Base-by-base conservation (phyloP, 1,284 basidiomycete genomes). In the Rhodotorula sp. region DNA sequence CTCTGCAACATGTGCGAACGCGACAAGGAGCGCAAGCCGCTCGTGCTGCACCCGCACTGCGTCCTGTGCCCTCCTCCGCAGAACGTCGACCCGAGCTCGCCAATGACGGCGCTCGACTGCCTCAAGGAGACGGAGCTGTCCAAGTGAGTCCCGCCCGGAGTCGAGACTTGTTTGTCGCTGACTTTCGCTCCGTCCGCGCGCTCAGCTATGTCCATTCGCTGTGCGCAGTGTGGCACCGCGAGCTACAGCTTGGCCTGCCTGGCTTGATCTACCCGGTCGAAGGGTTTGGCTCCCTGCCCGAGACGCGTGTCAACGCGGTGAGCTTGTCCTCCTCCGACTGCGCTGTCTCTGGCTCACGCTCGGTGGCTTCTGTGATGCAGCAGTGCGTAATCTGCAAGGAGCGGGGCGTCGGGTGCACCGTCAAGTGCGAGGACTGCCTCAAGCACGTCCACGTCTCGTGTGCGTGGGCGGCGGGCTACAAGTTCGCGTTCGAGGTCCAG, bases 181-280 rank as follows among this genome's bases (percentile, higher is more conserved):
- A 44, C 39, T 44, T 44, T 44, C 9, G 39, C 39, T 44, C 36
- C 39, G 39, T 13, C 19, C 39, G 17, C 27, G 9, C 22, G 27
- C 89, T 90, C 80, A 90, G 91, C 71, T 97, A 93, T 92, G 88
- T 88, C 1, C 95, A 99, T 79, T 83, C 94, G 29, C 80, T 97
- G 1, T 98, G 95, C 81, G 87, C 94, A 2, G 86, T 91, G 1
- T 98, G 93, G 82, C 87, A 89, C 44, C 89, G 90, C 6, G 94
- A 96, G 77, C 82, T 94, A 11, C 84, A 83, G 27, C 95, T 89
- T 80, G 89, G 90, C 30, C 89, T 94, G 30, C 68, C 79, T 85
- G 90, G 0, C 77, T 82, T 19, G 85, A 85, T 56, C 82, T 87
- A 89, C 59, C 81, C 88, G 20, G 90, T 92, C 20, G 95, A 98